A percentile compares a stretch with the other conserved stretches of the same genome.
Conservation (phyloP, 768 basidiomycete species). For the Epithele typhae region DNA sequence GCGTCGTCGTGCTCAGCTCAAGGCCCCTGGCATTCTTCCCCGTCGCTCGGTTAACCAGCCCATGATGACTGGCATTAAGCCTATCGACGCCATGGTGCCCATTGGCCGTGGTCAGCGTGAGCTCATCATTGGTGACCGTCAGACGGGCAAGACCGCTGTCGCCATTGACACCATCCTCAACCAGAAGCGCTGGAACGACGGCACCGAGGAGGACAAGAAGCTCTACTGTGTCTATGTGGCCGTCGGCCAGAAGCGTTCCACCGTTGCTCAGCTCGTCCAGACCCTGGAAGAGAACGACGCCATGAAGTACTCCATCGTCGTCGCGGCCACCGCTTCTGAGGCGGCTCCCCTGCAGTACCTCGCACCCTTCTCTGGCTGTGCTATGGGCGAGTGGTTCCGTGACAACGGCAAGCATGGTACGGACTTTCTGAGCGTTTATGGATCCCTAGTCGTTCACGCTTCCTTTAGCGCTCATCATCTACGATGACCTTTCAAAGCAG, state of each 20-base stretch:
- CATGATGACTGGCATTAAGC: conserved; percentile 99
- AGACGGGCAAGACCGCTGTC: conserved; percentile 99
- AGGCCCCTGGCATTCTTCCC: conserved; percentile 98
- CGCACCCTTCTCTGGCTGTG: conserved; percentile 99
- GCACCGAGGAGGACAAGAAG: conserved; percentile 94
- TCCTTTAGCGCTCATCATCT: conserved; percentile 84
- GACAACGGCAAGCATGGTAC: conserved; percentile 99
- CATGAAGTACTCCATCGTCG: conserved; percentile 99
- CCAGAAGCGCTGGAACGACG: conserved; percentile 99
- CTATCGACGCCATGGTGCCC: conserved; percentile 99
- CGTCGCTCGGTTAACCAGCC: conserved; percentile 99
- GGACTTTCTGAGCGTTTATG: conserved; percentile 18
- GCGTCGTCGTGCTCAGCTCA: conserved; percentile 95
- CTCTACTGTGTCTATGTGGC: conserved; percentile 99
- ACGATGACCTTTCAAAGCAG: conserved; percentile 99
- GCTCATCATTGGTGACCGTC: conserved; percentile 99
- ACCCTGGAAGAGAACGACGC: conserved; percentile 99
- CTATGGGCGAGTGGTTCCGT: conserved; percentile 99
- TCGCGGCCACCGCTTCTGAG: conserved; percentile 98
- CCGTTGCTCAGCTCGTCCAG: conserved; percentile 98
- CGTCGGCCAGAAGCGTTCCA: conserved; percentile 98
- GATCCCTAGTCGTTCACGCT: neutral
- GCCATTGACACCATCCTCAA: conserved; percentile 99
- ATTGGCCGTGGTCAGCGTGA: conserved; percentile 99
- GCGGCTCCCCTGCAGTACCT: conserved; percentile 99